Conservation (phyloP, 2,329 filamentous ascomycete genomes). For the Lasiodiplodia citricola region DNA sequence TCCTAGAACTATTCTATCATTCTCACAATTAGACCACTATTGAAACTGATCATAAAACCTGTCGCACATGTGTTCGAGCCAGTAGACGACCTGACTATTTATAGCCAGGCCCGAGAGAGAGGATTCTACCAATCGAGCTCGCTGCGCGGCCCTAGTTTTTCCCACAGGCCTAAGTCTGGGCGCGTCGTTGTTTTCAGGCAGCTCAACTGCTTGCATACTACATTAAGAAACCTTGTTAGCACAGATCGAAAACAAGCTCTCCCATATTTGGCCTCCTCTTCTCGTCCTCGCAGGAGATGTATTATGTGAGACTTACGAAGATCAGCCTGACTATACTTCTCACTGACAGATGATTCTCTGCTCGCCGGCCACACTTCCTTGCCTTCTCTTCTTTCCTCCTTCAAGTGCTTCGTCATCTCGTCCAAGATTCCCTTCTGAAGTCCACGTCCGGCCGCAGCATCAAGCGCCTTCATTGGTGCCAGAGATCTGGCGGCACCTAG, state of each 20-base stretch:
- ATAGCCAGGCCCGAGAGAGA: not conserved
- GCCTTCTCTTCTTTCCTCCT: slow-evolving; percentile 33
- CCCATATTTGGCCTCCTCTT: not conserved
- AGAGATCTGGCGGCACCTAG: slow-evolving; percentile 9
- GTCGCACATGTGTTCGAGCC: not conserved
- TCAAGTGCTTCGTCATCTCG: slow-evolving; percentile 35
- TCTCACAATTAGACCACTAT: not conserved
- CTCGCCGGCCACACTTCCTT: slow-evolving; percentile 35
- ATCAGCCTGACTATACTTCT: slow-evolving; percentile 33
- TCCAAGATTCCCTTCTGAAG: slow-evolving; percentile 29
- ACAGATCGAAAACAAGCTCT: not conserved
- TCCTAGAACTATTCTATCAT: not conserved
- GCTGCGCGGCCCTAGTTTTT: not conserved
- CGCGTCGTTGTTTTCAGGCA: slow-evolving; percentile 9
- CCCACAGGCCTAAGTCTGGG: not conserved
- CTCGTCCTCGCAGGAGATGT: not conserved
- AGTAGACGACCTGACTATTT: not conserved
- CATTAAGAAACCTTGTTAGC: not conserved
- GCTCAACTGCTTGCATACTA: slow-evolving; percentile 24
- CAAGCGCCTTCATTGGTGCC: slow-evolving; percentile 15
- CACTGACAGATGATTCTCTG: slow-evolving; percentile 29
- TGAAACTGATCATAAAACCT: no score
- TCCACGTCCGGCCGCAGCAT: not conserved
- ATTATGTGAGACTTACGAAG: slow-evolving; percentile 28
- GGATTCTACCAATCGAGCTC: slow-evolving; percentile 12